Percentiles rank a stretch among this genome's conserved stretches.
Evolutionary conservation across 1,284 basidiomycete species (phyloP).

Genomic region (Coriolopsis trogii): DNA sequence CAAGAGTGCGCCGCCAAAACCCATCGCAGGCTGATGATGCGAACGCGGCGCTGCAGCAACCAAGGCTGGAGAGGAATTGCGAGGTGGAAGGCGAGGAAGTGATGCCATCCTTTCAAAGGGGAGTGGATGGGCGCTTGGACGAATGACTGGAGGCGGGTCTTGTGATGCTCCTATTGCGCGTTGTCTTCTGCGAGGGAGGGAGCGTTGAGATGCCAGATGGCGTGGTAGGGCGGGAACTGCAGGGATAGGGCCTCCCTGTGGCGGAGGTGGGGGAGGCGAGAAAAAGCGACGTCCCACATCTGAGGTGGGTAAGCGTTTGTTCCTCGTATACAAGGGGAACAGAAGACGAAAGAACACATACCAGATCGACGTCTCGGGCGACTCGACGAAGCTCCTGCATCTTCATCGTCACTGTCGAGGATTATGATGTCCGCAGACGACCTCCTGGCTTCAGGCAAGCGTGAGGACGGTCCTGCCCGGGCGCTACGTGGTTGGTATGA

Average conservation of each 20-base stretch:
- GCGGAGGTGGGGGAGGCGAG: conserved; percentile 48
- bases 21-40: conserved; percentile 60
- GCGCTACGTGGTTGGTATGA: conserved; percentile 12
- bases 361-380: conserved; percentile 22
- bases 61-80: conserved; percentile 21
- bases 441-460: too few relatives aligned
- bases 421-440: conserved; percentile 32
- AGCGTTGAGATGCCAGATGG: conserved; percentile 25
- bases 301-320: conserved; percentile 9
- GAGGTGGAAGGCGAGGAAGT: conserved; percentile 26
- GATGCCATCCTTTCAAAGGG: conserved; percentile 43
- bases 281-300: conserved; percentile 33
- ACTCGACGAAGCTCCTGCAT: conserved; percentile 27
- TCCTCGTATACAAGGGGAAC: background rate
- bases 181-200: conserved; percentile 26
- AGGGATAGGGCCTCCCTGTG: conserved; percentile 24
- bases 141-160: conserved; percentile 34
- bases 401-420: conserved; percentile 48
- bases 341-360: conserved; percentile 16
- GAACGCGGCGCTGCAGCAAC: conserved; percentile 46
- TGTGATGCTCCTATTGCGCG: background rate
- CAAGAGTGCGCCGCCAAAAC: conserved; percentile 70
- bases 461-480: conserved; percentile 18
- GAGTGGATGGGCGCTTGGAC: conserved; percentile 45
- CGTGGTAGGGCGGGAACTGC: conserved; percentile 46